A percentile compares a stretch with the other conserved stretches of the same genome.
Evolutionary conservation across 1,284 basidiomycete genomes (phyloP).

Genomic region (Malassezia brasiliensis): DNA sequence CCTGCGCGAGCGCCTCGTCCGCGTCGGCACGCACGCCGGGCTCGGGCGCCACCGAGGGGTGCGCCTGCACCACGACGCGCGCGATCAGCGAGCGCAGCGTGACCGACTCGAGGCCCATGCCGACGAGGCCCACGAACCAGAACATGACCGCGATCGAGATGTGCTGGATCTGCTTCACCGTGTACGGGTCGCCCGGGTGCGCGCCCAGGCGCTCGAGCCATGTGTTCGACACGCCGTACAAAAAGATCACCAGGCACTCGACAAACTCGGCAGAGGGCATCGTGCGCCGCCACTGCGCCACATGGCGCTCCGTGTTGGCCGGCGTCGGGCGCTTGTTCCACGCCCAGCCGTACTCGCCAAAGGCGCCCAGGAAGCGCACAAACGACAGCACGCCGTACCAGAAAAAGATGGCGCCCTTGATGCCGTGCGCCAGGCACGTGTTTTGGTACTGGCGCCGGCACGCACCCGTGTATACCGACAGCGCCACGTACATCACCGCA

Average conservation of each 20-base stretch:
- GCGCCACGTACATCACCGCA: conserved; percentile 59
- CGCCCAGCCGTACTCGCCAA: conserved; percentile 81
- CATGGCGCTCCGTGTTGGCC: conserved; percentile 20
- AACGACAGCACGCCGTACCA: conserved; percentile 77
- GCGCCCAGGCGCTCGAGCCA: conserved; percentile 93
- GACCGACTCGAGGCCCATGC: conserved; percentile 78
- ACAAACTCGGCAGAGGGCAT: conserved; percentile 63
- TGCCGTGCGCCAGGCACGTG: conserved; percentile 79
- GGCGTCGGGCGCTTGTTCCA: conserved; percentile 60
- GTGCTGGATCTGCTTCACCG: conserved; percentile 87
- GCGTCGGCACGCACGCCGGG: conserved; percentile 3
- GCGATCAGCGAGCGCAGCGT: conserved; percentile 28
- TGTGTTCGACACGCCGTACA: conserved; percentile 80
- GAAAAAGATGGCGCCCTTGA: conserved; percentile 58
- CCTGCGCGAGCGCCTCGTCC: conserved; percentile 22
- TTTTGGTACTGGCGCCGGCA: conserved; percentile 59
- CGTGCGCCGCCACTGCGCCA: conserved; percentile 20
- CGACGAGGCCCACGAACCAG: conserved; percentile 82
- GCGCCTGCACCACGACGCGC: conserved; percentile 24
- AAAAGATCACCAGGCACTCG: conserved; percentile 75
- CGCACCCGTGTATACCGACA: conserved; percentile 69
- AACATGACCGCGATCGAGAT: conserved; percentile 91
- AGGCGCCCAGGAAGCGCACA: conserved; percentile 80
- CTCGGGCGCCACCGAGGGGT: conserved; percentile 13
- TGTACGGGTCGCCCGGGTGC: conserved; percentile 68